Percentiles rank a stretch among this genome's conserved stretches.
Evolutionary conservation across 352 stramenopile species (phyloP).

Genomic region (Pythium vanterpoolii): DNA sequence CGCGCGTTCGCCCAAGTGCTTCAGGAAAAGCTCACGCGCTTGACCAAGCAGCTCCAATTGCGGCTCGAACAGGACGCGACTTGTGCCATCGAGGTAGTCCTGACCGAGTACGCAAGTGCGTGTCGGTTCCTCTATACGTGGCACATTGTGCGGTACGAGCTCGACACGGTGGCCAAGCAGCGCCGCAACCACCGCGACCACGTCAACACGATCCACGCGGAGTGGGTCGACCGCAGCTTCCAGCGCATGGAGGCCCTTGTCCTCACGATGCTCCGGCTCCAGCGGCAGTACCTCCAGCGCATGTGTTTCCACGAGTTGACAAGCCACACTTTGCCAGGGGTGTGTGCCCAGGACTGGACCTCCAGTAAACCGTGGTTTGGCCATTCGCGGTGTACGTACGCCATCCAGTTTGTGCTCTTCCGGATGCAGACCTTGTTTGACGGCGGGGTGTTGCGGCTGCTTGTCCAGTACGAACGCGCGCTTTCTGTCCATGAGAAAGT

Average conservation of each 20-base stretch:
- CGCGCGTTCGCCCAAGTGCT: constrained; percentile 67
- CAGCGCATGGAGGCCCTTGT: constrained; percentile 55
- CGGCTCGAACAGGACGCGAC: constrained; percentile 29
- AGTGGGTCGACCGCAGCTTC: constrained; percentile 66
- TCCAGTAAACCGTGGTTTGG: constrained; percentile 57
- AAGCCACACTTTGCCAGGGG: constrained; percentile 37
- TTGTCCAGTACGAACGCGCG: constrained; percentile 45
- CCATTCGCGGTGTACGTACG: constrained; percentile 56
- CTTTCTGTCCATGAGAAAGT: constrained; percentile 67
- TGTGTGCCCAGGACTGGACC: constrained; percentile 58
- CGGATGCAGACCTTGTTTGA: constrained; percentile 49
- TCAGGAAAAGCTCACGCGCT: constrained; percentile 50
- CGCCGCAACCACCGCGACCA: constrained; percentile 22
- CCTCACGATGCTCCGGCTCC: constrained; percentile 43
- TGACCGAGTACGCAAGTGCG: constrained; percentile 55
- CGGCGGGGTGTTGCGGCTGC: constrained; percentile 31
- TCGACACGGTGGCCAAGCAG: constrained; percentile 45
- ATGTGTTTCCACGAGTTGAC: constrained; percentile 60
- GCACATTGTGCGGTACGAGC: constrained; percentile 55
- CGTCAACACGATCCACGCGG: constrained; percentile 40
- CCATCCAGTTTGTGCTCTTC: constrained; percentile 51
- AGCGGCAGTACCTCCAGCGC: constrained; percentile 51
- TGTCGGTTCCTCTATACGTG: constrained; percentile 60
- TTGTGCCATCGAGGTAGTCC: constrained; percentile 37
- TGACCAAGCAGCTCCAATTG: constrained; percentile 31